Conservation (phyloP, 1,284 basidiomycete species). For the Mycosarcoma maydis region DNA sequence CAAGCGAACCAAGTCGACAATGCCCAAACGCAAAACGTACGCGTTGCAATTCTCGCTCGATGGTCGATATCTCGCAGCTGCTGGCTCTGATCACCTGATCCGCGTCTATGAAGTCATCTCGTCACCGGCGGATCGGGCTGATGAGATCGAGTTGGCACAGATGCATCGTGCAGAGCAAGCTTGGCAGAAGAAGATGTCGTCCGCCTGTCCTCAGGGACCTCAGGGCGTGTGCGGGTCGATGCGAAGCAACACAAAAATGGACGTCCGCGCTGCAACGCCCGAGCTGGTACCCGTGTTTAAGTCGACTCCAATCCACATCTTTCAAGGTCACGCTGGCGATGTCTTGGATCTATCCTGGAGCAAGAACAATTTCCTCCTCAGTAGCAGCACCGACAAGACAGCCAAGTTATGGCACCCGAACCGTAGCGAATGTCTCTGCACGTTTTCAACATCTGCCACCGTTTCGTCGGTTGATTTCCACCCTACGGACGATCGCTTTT, state of each 20-base stretch:
- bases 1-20: conserved; percentile 8
- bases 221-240: neutral
- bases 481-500: conserved; percentile 67
- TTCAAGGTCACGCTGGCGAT: conserved; percentile 65
- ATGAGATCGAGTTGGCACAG: conserved; percentile 29
- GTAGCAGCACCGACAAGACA: conserved; percentile 68
- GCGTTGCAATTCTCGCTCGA: conserved; percentile 65
- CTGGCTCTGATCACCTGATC: conserved; percentile 66
- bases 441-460: conserved; percentile 67
- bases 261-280: neutral
- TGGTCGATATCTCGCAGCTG: conserved; percentile 65
- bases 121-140: conserved; percentile 26
- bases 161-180: conserved; percentile 3
- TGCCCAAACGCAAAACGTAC: conserved; percentile 59
- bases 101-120: conserved; percentile 57
- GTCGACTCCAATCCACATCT: conserved; percentile 60
- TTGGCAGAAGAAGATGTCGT: conserved; percentile 1
- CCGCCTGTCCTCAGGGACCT: neutral
- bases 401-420: conserved; percentile 68
- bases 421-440: conserved; percentile 64
- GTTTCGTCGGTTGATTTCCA: conserved; percentile 67
- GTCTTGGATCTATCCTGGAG: conserved; percentile 68
- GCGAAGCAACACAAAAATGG: conserved; percentile 4
- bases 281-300: conserved; percentile 46
- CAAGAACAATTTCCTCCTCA: conserved; percentile 68